Conservation (phyloP, 768 basidiomycete species). For the Exidia glandulosa region DNA sequence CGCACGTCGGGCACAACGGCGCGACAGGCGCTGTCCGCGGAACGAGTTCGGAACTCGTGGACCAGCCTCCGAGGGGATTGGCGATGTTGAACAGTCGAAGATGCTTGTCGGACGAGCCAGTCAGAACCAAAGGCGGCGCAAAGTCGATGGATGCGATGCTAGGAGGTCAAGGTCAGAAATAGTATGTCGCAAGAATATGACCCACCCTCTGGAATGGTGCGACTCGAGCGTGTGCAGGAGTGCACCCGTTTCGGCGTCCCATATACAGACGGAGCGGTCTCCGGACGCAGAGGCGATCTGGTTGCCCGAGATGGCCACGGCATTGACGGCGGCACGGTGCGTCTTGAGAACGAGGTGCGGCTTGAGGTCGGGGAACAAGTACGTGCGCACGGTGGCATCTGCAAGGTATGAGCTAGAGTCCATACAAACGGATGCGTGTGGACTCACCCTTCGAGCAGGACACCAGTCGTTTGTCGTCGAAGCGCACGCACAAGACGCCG, state of each 20-base stretch:
- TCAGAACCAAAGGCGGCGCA: constrained; percentile 52
- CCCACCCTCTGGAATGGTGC: constrained; percentile 68
- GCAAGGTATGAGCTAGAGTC: constrained; percentile 1
- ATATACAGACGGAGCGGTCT: constrained; percentile 67
- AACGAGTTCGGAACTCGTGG: constrained; percentile 53
- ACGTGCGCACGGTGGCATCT: constrained; percentile 68
- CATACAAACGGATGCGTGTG: neutral
- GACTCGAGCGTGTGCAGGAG: constrained; percentile 59
- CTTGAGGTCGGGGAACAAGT: constrained; percentile 52
- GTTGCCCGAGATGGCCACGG: constrained; percentile 51
- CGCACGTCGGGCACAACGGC: no score
- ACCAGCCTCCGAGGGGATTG: constrained; percentile 54
- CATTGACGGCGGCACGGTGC: constrained; percentile 74
- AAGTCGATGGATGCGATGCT: constrained; percentile 75
- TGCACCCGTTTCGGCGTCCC: constrained; percentile 62
- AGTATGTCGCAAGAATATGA: constrained; percentile 9
- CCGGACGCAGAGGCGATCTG: constrained; percentile 70
- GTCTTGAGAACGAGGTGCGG: constrained; percentile 49
- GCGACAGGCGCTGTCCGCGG: constrained; percentile 3
- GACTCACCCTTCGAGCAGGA: constrained; percentile 69
- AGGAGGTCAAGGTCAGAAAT: no score
- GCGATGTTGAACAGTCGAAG: constrained; percentile 60
- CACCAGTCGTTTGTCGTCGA: constrained; percentile 52
- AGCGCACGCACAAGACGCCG: constrained; percentile 69
- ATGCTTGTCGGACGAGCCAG: constrained; percentile 79